Percentiles rank a stretch among this genome's conserved stretches.
Conservation (phyloP, 2,329 filamentous ascomycete species). For the Colletotrichum acutatum region DNA sequence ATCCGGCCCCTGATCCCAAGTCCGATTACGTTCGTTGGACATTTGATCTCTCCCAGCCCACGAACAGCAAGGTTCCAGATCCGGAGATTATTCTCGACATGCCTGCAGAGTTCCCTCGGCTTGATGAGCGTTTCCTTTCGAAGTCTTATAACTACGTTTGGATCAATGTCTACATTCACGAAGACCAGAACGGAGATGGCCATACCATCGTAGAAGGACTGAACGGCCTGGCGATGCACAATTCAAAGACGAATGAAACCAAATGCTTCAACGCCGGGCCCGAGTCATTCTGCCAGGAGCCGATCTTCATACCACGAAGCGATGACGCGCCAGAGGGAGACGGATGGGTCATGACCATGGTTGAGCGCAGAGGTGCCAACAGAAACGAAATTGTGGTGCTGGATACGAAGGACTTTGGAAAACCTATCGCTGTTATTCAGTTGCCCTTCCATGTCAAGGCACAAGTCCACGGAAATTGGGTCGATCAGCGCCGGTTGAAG, state of each 20-base stretch:
- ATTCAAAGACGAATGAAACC: conserved; percentile 1
- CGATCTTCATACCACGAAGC: conserved; percentile 51
- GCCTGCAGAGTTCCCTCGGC: conserved; percentile 55
- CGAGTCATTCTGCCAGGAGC: conserved; percentile 52
- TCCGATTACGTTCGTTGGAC: conserved; percentile 54
- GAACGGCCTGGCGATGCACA: conserved; percentile 28
- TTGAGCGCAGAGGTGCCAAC: conserved; percentile 38
- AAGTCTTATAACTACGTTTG: conserved; percentile 50
- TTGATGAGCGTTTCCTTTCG: conserved; percentile 56
- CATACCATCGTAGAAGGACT: conserved; percentile 14
- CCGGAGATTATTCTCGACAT: conserved; percentile 47
- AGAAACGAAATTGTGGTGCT: conserved; percentile 53
- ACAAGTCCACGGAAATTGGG: conserved; percentile 48
- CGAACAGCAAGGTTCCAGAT: conserved; percentile 40
- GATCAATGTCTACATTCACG: conserved; percentile 48
- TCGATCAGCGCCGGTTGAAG: conserved; percentile 43
- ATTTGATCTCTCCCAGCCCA: conserved; percentile 47
- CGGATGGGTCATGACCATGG: conserved; percentile 49
- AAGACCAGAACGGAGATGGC: not conserved
- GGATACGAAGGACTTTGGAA: conserved; percentile 50
- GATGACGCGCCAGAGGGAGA: conserved; percentile 49
- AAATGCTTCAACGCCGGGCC: conserved; percentile 43
- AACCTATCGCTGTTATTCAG: conserved; percentile 52
- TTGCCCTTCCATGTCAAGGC: conserved; percentile 47
- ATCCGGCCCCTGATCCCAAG: conserved; percentile 46